A percentile compares a stretch with the other conserved stretches of the same genome.
These are phyloP conservation scores for Rhododendron henanense DNA, from an alignment of 148 eudicot species.

Conservation along the genomic window DNA sequence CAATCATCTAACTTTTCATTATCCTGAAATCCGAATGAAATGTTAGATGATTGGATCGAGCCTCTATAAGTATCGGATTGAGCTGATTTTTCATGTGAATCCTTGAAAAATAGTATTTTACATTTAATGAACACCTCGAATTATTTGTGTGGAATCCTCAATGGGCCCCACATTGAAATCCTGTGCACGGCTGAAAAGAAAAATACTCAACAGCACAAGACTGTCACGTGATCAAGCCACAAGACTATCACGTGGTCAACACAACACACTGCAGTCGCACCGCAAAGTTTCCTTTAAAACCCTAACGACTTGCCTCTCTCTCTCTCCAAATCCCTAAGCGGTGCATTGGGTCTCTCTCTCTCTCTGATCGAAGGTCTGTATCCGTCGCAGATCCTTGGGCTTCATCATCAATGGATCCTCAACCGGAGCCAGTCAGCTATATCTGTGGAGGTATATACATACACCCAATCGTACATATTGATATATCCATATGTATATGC, in stretches of 20 bases:
- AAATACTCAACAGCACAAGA: background rate
- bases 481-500: background rate
- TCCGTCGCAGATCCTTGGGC: background rate
- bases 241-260: background rate
- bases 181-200: no score
- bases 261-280: background rate
- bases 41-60: no score
- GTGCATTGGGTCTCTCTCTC: background rate
- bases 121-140: no score
- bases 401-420: slow-evolving; percentile 53
- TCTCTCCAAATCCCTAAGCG: background rate
- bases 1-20: no score
- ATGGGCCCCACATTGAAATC: no score
- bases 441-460: slow-evolving; percentile 59
- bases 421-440: slow-evolving; percentile 72
- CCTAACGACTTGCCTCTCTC: background rate
- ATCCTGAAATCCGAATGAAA: no score
- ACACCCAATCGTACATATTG: background rate
- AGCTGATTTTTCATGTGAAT: no score
- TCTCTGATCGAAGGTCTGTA: background rate
- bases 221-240: background rate
- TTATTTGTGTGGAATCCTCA: no score
- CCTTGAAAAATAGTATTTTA: no score
- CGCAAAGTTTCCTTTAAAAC: background rate
- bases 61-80: no score